These are phyloP conservation scores for Huiozyma naganishii DNA, from an alignment of 805 yeast genomes.

Conservation along the genomic window DNA sequence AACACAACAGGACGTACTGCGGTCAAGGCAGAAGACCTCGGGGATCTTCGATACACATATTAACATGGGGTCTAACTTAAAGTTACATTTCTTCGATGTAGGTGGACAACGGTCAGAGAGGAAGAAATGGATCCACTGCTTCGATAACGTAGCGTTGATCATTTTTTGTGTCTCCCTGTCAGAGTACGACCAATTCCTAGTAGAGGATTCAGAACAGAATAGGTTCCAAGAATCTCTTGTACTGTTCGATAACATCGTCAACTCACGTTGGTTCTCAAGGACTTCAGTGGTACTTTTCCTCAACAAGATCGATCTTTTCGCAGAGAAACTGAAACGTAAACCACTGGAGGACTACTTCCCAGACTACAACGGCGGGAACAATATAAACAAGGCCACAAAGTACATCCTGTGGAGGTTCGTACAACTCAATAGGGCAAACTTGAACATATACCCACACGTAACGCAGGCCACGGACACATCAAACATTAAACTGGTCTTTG, in stretches of 20 bases:
- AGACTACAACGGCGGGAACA: slow-evolving; percentile 84
- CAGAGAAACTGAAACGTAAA: slow-evolving; percentile 69
- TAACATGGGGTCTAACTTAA: slow-evolving; percentile 52
- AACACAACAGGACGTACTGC: slow-evolving; percentile 61
- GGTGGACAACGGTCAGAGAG: slow-evolving; percentile 96
- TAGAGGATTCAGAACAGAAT: slow-evolving; percentile 69
- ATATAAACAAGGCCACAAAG: slow-evolving; percentile 82
- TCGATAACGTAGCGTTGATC: slow-evolving; percentile 81
- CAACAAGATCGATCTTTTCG: slow-evolving; percentile 84
- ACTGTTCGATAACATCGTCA: slow-evolving; percentile 80
- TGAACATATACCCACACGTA: slow-evolving; percentile 78
- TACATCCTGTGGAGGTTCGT: slow-evolving; percentile 86
- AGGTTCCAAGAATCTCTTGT: slow-evolving; percentile 74
- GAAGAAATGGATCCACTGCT: slow-evolving; percentile 94
- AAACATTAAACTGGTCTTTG: slow-evolving; percentile 75
- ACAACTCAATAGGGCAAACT: slow-evolving; percentile 70
- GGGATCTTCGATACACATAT: slow-evolving; percentile 82
- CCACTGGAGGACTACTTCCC: slow-evolving; percentile 80
- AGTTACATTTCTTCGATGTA: slow-evolving; percentile 66
- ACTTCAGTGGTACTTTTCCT: slow-evolving; percentile 78
- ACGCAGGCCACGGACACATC: slow-evolving; percentile 93
- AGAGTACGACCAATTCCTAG: slow-evolving; percentile 78
- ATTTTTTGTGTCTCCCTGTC: slow-evolving; percentile 86
- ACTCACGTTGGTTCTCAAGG: slow-evolving; percentile 85
- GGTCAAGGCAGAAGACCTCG: slow-evolving; percentile 85